A percentile compares a stretch with the other conserved stretches of the same genome.
Conservation (phyloP, 1,284 basidiomycete species). For the Sporisorium iseilematis-ciliati region DNA sequence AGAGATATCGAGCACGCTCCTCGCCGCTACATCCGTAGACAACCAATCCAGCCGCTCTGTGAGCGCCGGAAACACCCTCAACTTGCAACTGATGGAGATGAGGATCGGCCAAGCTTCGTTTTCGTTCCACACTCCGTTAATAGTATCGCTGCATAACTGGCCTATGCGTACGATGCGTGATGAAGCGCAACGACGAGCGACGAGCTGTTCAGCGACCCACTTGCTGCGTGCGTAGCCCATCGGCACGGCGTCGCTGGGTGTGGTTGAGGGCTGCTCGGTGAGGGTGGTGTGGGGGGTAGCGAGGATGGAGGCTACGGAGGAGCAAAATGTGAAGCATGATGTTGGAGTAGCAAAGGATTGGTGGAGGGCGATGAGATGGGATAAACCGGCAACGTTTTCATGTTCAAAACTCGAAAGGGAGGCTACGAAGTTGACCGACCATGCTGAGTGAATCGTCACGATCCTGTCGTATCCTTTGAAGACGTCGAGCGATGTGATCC, state of each 20-base stretch:
- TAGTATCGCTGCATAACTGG: constrained; percentile 75
- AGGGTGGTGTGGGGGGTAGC: constrained; percentile 67
- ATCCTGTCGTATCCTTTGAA: background rate
- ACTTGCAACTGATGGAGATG: constrained; percentile 71
- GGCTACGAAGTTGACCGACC: constrained; percentile 62
- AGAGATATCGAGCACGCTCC: constrained; percentile 74
- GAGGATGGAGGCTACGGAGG: constrained; percentile 74
- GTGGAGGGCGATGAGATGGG: constrained; percentile 29
- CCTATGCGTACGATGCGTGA: constrained; percentile 69
- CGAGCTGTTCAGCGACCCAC: constrained; percentile 77
- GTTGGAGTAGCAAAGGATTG: constrained; percentile 62
- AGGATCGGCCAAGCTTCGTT: constrained; percentile 74
- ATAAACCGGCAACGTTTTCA: constrained; percentile 36
- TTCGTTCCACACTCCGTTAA: constrained; percentile 76
- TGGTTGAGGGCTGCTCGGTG: constrained; percentile 7
- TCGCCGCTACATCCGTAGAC: constrained; percentile 75
- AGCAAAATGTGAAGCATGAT: constrained; percentile 70
- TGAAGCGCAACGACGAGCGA: constrained; percentile 49
- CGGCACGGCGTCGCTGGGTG: constrained; percentile 19
- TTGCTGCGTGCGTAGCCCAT: constrained; percentile 70
- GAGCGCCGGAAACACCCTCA: constrained; percentile 73
- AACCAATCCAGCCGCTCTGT: constrained; percentile 73
- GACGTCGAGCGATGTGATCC: background rate
- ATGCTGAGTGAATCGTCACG: constrained; percentile 53
- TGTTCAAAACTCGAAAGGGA: constrained; percentile 48